These are phyloP conservation scores for Zygotorulaspora sp. DNA, from an alignment of 805 yeast species.

Conservation along the genomic window DNA sequence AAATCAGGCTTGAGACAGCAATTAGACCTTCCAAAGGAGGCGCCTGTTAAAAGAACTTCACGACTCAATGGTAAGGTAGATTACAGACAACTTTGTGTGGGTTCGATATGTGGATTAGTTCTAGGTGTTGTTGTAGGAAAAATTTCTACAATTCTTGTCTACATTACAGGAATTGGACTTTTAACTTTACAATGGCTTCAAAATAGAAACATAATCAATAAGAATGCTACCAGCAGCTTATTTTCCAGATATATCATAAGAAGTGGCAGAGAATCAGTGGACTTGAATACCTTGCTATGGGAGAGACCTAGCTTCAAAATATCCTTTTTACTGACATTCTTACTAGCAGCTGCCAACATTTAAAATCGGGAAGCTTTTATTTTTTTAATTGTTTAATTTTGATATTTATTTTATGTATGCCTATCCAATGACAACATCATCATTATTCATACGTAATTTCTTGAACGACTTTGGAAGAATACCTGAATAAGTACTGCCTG, in stretches of 20 bases:
- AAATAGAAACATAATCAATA: slow-evolving; percentile 24
- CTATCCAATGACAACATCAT: slow-evolving; percentile 1
- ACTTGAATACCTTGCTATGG: slow-evolving; percentile 19
- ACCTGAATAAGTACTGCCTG: slow-evolving; percentile 81
- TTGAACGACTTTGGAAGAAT: slow-evolving; percentile 56
- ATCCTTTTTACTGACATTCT: slow-evolving; percentile 24
- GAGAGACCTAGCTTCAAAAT: slow-evolving; percentile 25
- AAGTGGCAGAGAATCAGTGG: slow-evolving; percentile 23
- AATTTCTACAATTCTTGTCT: slow-evolving; percentile 24
- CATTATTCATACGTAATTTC: slow-evolving; percentile 35
- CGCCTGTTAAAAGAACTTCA: slow-evolving; percentile 7
- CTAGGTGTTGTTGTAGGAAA: slow-evolving; percentile 29
- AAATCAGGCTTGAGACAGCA: slow-evolving; percentile 10
- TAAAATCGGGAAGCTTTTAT: slow-evolving; percentile 8
- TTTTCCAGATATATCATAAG: slow-evolving; percentile 17
- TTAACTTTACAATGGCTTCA: slow-evolving; percentile 27
- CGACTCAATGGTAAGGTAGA: slow-evolving; percentile 15
- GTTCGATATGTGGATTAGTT: slow-evolving; percentile 28
- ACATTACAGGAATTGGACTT: slow-evolving; percentile 20
- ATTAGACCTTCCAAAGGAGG: slow-evolving; percentile 12
- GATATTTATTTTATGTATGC: slow-evolving; percentile 6
- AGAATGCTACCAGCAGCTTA: slow-evolving; percentile 16
- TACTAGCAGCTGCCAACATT: slow-evolving; percentile 27
- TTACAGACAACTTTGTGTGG: slow-evolving; percentile 29
- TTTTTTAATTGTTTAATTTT: slow-evolving; percentile 4